Evolutionary conservation across 257 asterid genomes (phyloP).

Genomic region (Solanum tarapatanum): DNA sequence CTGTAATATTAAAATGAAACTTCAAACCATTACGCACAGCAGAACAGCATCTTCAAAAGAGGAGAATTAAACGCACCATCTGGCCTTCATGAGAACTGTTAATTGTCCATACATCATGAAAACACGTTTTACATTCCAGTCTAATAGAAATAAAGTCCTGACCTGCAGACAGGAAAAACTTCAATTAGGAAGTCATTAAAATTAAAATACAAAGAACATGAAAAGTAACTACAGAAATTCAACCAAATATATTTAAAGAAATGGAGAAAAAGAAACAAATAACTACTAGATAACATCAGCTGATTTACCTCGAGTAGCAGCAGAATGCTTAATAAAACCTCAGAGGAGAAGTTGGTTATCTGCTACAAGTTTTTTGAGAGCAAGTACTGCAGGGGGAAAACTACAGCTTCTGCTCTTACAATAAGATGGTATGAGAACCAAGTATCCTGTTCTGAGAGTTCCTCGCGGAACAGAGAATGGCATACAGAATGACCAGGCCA

Average conservation of each 20-base stretch:
- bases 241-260: neutral
- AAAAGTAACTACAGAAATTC: too few relatives aligned
- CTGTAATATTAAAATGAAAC: neutral
- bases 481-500: neutral
- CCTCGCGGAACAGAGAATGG: too few relatives aligned
- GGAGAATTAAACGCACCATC: neutral
- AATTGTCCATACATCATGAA: neutral
- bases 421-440: too few relatives aligned
- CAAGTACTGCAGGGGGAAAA: neutral
- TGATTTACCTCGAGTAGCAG: neutral
- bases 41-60: neutral
- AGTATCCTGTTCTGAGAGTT: too few relatives aligned
- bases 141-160: neutral
- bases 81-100: neutral
- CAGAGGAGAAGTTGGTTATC: neutral
- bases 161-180: neutral
- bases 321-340: neutral
- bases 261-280: neutral
- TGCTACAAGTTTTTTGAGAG: neutral
- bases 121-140: neutral
- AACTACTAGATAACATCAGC: neutral
- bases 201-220: neutral
- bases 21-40: neutral
- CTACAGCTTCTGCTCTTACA: too few relatives aligned
- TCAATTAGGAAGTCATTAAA: fast-evolving